Evolutionary conservation across 352 stramenopile genomes (phyloP), one percentile per base, ranked within the genome.

Genomic region (Pythium sukuiense): DNA sequence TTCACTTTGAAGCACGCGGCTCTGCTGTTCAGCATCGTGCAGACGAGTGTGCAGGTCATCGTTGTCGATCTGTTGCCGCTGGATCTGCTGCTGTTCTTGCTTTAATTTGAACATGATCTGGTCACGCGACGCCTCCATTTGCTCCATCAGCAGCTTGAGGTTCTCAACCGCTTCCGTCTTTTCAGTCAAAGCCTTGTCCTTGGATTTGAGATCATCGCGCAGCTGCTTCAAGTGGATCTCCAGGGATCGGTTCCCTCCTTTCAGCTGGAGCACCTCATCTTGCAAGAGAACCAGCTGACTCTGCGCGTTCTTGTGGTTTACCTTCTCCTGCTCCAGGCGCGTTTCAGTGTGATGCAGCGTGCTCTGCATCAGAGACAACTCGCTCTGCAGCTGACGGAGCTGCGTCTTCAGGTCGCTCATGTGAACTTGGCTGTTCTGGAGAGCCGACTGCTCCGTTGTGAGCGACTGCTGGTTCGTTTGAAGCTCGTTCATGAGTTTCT

Each of bases 91-190:
- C 49, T 89, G 80, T 16, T 85, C 76, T 61, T 91, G 86, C 58
- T 93, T 92, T 18, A 85, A 69, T 63, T 93, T 85, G 61, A 91
- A 90, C 16, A 82, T 73, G 62, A 90, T 77, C 67, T 93, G 82
- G 35, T 95, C 85, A 5, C 87, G 81, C n/a, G 83, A 89, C 0
- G 79, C 83, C 58, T 93, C 85, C 80, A 95, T 92, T 54, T 93
- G 85, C 67, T 90, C 84, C 16, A 93, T 77, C 39, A 95, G 45
- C 20, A 92, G 67, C 49, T 89, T 88, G 2, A 89, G 74, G 30
- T 90, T 93, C 56, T 89, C 81, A 27, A 83, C 70, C 3, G 75
- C 70, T 50, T 89, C 83, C 1, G 67, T 84, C 59, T 89, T 90
- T 67, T 92, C 81, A 0, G 79, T 89, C 67, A 92, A 49, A 20